Base-by-base conservation (phyloP, 2,329 filamentous ascomycete genomes). In the Sporothrix inflata region DNA sequence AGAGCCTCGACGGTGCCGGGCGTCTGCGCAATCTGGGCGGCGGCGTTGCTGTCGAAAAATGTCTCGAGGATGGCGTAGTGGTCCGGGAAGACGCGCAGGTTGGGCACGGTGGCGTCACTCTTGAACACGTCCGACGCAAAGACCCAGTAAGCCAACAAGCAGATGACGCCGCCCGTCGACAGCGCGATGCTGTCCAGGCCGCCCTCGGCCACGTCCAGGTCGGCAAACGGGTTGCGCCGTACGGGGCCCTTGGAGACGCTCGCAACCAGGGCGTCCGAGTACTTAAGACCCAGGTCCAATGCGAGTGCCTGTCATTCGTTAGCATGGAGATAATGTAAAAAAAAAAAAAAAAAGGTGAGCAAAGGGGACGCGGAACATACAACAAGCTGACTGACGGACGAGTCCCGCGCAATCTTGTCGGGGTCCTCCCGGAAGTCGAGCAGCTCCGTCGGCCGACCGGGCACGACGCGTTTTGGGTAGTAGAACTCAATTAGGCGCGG, bases 361-460 rank as follows among this genome's bases (percentile, higher is more conserved):
- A 4, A n/a, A 47, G 49, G 19, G 12, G 75, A 34, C 19, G 19
- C 1, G 12, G n/a, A n/a, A 74, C 75, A 45, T 81, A 91, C 89
- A 74, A 90, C 90, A 30, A 94, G 81, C 77, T 94, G 90, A 0
- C 92, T 92, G n/a, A 93, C 85, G 63, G 92, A 86, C 7, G 88
- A 86, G 74, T 92, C 89, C 72, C 88, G 85, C 19, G 86, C 86
- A 73, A 89, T 85, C 42, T 93, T 81, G 53, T 85, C 82, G 53
- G 89, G 85, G 16, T 92, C 86, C 55, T 90, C 85, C 60, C 89
- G 88, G 76, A 73, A 94, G 4, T 86, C 85, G 75, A 90, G 86
- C 65, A 88, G 85, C 76, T 89, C 84, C 1, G 89, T 92, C 75
- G 83, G 84, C 72, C 86, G 88, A 2, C 88, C 86, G 0, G 88